Conservation (phyloP, 2,329 filamentous ascomycete species). For the Fusarium marasasianum region DNA sequence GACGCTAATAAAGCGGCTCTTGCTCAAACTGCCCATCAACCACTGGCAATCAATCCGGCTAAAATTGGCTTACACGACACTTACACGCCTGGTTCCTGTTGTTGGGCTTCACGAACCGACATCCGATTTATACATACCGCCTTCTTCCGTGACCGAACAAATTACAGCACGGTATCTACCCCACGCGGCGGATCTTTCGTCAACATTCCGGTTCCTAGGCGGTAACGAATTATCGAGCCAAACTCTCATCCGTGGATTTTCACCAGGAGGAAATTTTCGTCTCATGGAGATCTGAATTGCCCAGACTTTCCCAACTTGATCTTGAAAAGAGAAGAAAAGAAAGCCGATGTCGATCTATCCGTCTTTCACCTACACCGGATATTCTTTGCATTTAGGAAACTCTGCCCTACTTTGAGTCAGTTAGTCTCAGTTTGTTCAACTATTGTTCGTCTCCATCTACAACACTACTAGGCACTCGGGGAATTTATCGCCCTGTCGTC, state of each 20-base stretch:
- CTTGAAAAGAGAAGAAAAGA: conserved; percentile 30
- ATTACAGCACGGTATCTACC: conserved; percentile 38
- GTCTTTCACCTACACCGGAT: conserved; percentile 2
- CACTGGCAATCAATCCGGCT: conserved; percentile 17
- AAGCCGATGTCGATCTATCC: conserved; percentile 8
- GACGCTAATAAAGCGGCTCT: conserved; percentile 30
- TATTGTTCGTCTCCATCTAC: conserved; percentile 25
- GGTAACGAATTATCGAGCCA: conserved; percentile 38
- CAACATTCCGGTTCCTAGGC: conserved; percentile 36
- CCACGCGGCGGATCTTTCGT: conserved; percentile 40
- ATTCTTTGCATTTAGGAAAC: conserved; percentile 4
- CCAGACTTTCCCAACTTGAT: conserved; percentile 19
- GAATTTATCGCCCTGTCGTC: conserved; percentile 42
- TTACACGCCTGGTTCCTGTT: conserved; percentile 15
- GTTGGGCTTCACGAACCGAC: conserved; percentile 19
- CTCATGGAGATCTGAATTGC: conserved; percentile 35
- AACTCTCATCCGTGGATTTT: conserved; percentile 32
- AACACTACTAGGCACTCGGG: conserved; percentile 27
- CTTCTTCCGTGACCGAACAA: conserved; percentile 31
- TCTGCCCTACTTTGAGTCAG: conserved; percentile 12
- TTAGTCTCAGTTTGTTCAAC: conserved; percentile 18
- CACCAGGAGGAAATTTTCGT: conserved; percentile 34
- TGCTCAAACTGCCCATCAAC: conserved; percentile 11
- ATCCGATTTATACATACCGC: conserved; percentile 34
- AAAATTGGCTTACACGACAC: conserved; percentile 39